Base-by-base conservation (phyloP, 305 asterid genomes). In the Ilex paraguariensis region DNA sequence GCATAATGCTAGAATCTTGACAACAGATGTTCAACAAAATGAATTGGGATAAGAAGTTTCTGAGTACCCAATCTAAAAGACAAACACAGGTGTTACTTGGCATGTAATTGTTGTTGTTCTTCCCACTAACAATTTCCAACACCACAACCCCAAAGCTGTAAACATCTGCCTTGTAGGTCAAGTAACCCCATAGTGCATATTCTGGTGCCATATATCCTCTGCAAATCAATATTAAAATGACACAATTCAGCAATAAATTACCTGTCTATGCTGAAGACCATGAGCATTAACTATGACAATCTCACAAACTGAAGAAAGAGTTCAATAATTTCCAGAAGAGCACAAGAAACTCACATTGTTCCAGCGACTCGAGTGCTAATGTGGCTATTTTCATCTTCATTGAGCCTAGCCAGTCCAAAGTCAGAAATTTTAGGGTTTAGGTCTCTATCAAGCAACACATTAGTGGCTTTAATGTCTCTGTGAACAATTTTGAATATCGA, bases 121-220 rank as follows among this genome's bases (percentile, higher is more conserved):
- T 86, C 54, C 96, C 95, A 52, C 95, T 87, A 64, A 85, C 87
- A 52, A 90, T 73, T 82, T 93, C 98, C 81, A 93, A 65, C 51
- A 86, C 80, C 74, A 93, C 88, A 12, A 92, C 74, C 3, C 99
- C 99, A 13, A 84, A 93, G 82, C 99, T 93, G 77, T 93, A 93
- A 54, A 93, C 96, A 33, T 93, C 99, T 4, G 85, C 99, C 75
- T 93, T 93, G 71, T 87, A 83, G 0, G 95, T 87, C 67, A 93
- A 74, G 71, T 90, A 85, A 32, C 99, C 99, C 96, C 96, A 90
- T 15, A 93, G 59, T 30, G 99, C 99, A 64, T 93, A 93, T 71
- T 93, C 99, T 2, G 97, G 99, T 31, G 99, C 99, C 97, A 93
- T 93, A 65, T 93, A 93, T 64, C 99, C 99, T 63, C 99, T 93